Evolutionary conservation across 2,329 filamentous ascomycete genomes (phyloP), one percentile per base, ranked within the genome.

Genomic region (Paraphaeosphaeria sporulosa): DNA sequence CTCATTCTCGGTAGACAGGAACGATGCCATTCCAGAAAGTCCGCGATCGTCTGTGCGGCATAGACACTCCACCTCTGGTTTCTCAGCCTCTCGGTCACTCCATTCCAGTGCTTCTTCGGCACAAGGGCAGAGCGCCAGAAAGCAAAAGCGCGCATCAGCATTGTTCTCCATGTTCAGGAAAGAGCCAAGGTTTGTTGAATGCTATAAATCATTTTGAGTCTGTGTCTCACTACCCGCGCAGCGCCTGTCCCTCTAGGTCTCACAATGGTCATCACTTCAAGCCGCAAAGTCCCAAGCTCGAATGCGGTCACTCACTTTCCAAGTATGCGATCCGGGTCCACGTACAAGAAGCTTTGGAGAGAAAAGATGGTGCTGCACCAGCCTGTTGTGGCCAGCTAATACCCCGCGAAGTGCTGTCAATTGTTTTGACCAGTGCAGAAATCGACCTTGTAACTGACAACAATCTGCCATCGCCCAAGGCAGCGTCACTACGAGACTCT

Each of bases 341-440:
- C 32, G 74, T 81, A 54, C 73, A 78, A 53, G 72, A 77, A 32
- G 75, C 78, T 27, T 61, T 73, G 36, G 63, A 69, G 19, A 67
- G 58, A n/a, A 75, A 73, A 51, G 65, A 71, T 47, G 67, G 68
- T 13, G 54, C 65, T 9, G 66, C 74, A 10, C 80, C 80, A 0
- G 75, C 68, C 56, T 82, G 80, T 61, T 82, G 80, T 62, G 76
- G 76, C 15, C 72, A 68, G 15, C 75, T 76, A 2, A 69, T 82
- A 19, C 78, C 80, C n/a, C 77, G 73, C 19, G 62, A 64, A 3
- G 64, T 80, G n/a, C 68, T 82, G 10, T 75, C 79, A 53, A 68
- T 69, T 38, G 74, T 79, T 8, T 67, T 78, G 68, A 77, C 73
- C 8, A 69, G 74, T 47, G 72, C 77, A 65, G 78, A 81, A 61